These are phyloP conservation scores for Rhodotorula sp. DNA, from an alignment of 1,284 basidiomycete genomes.

Conservation along the genomic window DNA sequence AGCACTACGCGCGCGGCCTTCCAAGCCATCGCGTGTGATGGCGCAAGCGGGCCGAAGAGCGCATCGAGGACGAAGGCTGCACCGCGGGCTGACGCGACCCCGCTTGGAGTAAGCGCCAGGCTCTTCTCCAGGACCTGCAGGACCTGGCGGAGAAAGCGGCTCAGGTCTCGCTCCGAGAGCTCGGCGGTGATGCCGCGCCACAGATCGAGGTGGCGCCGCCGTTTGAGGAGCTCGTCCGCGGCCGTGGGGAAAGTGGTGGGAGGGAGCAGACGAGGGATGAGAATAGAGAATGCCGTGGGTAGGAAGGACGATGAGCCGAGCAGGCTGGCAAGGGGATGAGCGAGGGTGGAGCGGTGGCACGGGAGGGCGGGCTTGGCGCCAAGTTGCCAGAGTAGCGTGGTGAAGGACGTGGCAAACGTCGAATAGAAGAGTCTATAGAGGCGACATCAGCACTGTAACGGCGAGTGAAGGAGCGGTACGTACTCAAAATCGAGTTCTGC, in stretches of 20 bases:
- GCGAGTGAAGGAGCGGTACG: neutral
- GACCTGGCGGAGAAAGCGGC: constrained; percentile 18
- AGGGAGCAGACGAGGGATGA: constrained; percentile 19
- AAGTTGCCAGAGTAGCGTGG: constrained; percentile 20
- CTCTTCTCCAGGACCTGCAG: constrained; percentile 13
- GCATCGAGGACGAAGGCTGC: constrained; percentile 14
- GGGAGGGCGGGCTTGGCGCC: neutral
- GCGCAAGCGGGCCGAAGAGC: constrained; percentile 22
- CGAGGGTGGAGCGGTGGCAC: constrained; percentile 4
- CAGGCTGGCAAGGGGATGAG: constrained; percentile 1
- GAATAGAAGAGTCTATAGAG: neutral
- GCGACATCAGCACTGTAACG: too few species aligned
- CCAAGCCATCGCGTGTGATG: neutral
- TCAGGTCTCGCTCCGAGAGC: constrained; percentile 22
- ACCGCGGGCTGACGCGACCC: neutral
- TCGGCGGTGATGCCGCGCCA: constrained; percentile 18
- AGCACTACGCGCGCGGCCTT: neutral
- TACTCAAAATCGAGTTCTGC: constrained; percentile 34
- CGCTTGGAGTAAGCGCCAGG: neutral
- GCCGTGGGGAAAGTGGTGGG: constrained; percentile 19
- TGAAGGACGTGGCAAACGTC: neutral
- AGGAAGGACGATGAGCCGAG: constrained; percentile 6
- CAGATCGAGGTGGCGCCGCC: constrained; percentile 11
- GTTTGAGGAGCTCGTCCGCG: constrained; percentile 9
- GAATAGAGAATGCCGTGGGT: constrained; percentile 1